Base-by-base conservation (phyloP, 1,284 basidiomycete species). In the Austroboletus novae-zelandiae region DNA sequence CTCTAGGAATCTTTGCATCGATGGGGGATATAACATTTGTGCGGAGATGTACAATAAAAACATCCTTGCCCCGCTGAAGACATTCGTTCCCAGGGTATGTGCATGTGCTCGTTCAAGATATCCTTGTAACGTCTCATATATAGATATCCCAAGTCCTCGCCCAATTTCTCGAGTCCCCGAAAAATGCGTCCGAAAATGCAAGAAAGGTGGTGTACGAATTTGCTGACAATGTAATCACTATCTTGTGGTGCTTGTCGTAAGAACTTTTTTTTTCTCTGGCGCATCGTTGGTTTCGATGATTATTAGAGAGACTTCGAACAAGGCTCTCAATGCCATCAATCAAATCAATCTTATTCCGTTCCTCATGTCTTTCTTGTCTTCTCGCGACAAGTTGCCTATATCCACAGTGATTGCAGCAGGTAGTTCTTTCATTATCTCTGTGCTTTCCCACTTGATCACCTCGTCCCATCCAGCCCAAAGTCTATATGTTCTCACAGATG, bases 21-120 rank as follows among this genome's bases (percentile, higher is more conserved):
- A 97, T 64, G 94, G 91, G 20, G 94, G 94, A 39, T 89, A 89
- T 61, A 92, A 96, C 61, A 89, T 96, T 39, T 94, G 93, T 61
- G 90, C 88, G 4, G 92, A 97, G 70, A 96, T 98, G 91, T 95
- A 88, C 71, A 97, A 98, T 71, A 97, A 97, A 74, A 89, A 89
- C 57, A 84, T 97, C 47, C 75, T 96, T 48, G 77, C 83, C 2
- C 90, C 89, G 0, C 69, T 93, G 50, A 82, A 76, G 60, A 76
- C 77, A 1, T 89, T 89, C 59, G 75, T 91, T 25, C 84, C 86
- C 9, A 92, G 90, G 73, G 90, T 89, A 54, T 27, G 65, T 54
- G 10, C 10, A 3, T 29, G 35, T 25, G 37, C 13, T 47, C 57
- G 29, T 51, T 31, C 48, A 32, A 31, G 40, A 32, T 45, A 32